phyloP scores from a whole-genome alignment of 2,329 filamentous ascomycete species.

The Aureobasidium leucospermi region DNA sequence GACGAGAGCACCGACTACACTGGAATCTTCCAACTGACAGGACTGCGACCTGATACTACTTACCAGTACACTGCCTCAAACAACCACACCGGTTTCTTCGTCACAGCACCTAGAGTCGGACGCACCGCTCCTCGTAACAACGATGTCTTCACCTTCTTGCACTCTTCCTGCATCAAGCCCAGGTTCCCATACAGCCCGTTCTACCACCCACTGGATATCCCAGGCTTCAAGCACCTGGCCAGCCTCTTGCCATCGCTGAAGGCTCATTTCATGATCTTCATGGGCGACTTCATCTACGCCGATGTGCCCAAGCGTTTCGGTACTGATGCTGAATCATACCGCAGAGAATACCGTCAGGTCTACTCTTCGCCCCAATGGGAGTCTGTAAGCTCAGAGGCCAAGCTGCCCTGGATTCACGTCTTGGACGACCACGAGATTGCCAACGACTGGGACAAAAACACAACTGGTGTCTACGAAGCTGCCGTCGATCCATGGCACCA shows the following conservation, averaged over 20 bases:
- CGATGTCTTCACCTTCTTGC: constrained; percentile 75
- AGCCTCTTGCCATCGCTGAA: constrained; percentile 63
- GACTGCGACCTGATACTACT: constrained; percentile 60
- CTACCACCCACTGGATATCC: constrained; percentile 75
- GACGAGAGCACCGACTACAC: constrained; percentile 79
- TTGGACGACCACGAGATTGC: constrained; percentile 94
- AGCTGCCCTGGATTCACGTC: constrained; percentile 92
- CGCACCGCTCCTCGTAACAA: constrained; percentile 45
- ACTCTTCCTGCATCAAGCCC: constrained; percentile 86
- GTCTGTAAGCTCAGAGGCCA: constrained; percentile 13
- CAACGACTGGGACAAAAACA: constrained; percentile 85
- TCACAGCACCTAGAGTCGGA: constrained; percentile 65
- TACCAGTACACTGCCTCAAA: constrained; percentile 86
- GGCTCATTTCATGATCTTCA: constrained; percentile 64
- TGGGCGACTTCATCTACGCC: constrained; percentile 84
- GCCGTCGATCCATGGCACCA: constrained; percentile 79
- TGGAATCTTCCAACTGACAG: constrained; percentile 56
- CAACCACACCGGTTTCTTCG: constrained; percentile 76
- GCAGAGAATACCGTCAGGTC: constrained; percentile 88
- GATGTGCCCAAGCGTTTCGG: constrained; percentile 82
- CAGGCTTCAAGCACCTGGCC: constrained; percentile 70
- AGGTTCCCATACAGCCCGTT: constrained; percentile 82
- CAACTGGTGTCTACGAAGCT: constrained; percentile 68
- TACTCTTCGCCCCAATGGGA: constrained; percentile 93
- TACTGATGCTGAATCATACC: constrained; percentile 64